phyloP scores from a whole-genome alignment of 768 basidiomycete genomes.

The Leucosporidium yakuticum region DNA sequence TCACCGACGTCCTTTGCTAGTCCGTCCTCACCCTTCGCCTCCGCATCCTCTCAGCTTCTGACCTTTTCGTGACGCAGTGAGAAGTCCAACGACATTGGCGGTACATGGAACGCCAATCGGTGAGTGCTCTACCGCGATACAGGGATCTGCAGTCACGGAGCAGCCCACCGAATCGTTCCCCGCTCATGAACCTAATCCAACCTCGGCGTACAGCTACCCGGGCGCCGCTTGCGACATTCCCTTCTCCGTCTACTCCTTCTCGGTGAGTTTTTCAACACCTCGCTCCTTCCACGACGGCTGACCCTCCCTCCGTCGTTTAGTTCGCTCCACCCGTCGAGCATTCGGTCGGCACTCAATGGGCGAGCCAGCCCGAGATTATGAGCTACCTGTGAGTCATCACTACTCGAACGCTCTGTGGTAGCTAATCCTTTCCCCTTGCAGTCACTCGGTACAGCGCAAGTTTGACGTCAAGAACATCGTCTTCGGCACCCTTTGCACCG shows the following conservation, averaged over 20 bases:
- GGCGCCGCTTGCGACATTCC: slow-evolving; percentile 34
- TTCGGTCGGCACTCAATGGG: slow-evolving; percentile 14
- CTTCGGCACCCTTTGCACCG: slow-evolving; percentile 23
- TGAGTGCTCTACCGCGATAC: not conserved
- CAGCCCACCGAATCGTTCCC: not conserved
- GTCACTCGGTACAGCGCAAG: slow-evolving; percentile 24
- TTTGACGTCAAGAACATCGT: slow-evolving; percentile 31
- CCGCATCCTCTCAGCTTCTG: too few species aligned
- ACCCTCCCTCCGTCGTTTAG: not conserved
- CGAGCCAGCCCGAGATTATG: slow-evolving; percentile 17
- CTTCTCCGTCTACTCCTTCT: slow-evolving; percentile 28
- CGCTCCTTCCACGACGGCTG: not conserved
- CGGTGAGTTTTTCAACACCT: not conserved
- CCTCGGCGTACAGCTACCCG: slow-evolving; percentile 16
- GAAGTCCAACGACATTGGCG: slow-evolving; percentile 4
- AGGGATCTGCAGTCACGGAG: too few species aligned
- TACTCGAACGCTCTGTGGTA: not conserved
- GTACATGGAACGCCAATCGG: slow-evolving; percentile 9
- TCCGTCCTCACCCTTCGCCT: not conserved
- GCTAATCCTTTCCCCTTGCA: not conserved
- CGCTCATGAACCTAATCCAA: not conserved
- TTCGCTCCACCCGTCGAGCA: slow-evolving; percentile 16
- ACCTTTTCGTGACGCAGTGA: slow-evolving; percentile 10
- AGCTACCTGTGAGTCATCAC: not conserved
- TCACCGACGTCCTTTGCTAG: slow-evolving; percentile 31